phyloP scores from a whole-genome alignment of 495 filamentous ascomycete genomes.

The Gamarada debralockiae region DNA sequence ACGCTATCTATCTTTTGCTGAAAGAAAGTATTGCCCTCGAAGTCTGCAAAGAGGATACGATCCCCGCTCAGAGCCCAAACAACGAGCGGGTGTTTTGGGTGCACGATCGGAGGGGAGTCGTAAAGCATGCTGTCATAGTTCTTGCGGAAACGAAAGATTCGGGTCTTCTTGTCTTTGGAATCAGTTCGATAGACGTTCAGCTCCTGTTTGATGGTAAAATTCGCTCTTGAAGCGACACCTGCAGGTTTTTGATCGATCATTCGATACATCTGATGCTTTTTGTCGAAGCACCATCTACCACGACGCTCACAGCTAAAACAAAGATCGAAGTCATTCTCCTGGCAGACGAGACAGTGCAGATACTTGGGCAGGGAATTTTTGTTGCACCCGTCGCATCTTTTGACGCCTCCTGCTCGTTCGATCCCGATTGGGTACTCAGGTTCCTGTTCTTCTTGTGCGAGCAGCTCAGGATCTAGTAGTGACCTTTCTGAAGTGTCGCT shows the following conservation, averaged over 20 bases:
- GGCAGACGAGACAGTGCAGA: too few relatives aligned
- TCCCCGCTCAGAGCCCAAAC: background rate
- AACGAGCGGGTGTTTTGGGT: background rate
- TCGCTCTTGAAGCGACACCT: background rate
- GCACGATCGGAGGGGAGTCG: background rate
- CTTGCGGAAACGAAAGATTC: background rate
- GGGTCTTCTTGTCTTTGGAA: background rate
- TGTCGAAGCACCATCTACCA: too few relatives aligned
- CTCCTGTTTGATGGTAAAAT: background rate
- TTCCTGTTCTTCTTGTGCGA: too few relatives aligned
- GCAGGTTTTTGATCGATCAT: background rate
- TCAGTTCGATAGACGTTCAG: background rate
- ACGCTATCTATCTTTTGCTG: too few relatives aligned
- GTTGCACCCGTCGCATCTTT: too few relatives aligned
- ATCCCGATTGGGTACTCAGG: too few relatives aligned
- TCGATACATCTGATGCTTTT: background rate
- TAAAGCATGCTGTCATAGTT: background rate
- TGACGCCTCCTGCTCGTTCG: too few relatives aligned
- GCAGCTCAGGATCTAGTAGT: too few relatives aligned
- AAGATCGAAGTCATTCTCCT: too few relatives aligned
- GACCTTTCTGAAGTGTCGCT: background rate
- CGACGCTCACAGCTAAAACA: too few relatives aligned
- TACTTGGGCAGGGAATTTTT: too few relatives aligned
- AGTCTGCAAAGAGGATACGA: background rate
- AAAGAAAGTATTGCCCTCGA: too few relatives aligned